phyloP scores from a whole-genome alignment of 192 early-diverging fungal species.

The Ambispora gerdemannii region DNA sequence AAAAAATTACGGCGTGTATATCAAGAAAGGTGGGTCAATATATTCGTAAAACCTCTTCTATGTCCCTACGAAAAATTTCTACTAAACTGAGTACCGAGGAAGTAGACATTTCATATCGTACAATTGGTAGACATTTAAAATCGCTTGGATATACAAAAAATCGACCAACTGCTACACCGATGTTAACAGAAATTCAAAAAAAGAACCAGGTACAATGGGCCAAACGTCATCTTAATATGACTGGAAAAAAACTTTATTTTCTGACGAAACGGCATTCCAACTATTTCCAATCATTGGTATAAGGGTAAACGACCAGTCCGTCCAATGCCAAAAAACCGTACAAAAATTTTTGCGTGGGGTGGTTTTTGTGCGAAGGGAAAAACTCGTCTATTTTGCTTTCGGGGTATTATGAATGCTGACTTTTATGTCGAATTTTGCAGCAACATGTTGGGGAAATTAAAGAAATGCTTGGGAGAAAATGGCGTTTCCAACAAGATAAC shows the following conservation, averaged over 20 bases:
- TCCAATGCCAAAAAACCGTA: not conserved
- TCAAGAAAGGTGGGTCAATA: not conserved
- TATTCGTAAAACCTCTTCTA: not conserved
- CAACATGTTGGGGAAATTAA: not conserved
- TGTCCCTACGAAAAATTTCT: not conserved
- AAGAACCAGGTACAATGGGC: constrained; percentile 2
- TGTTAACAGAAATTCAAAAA: constrained; percentile 4
- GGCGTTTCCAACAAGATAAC: not conserved
- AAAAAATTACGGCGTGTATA: not conserved
- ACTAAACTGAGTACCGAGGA: not conserved
- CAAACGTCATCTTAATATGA: not conserved
- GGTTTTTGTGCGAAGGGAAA: not conserved
- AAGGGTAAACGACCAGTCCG: not conserved
- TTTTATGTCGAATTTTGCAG: not conserved
- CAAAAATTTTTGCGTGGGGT: constrained; percentile 17
- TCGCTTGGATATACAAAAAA: not conserved
- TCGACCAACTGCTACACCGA: not conserved
- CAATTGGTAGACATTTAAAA: not conserved
- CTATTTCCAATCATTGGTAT: not conserved
- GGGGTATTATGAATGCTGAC: not conserved
- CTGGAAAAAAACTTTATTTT: not conserved
- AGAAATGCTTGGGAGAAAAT: not conserved
- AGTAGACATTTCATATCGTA: not conserved
- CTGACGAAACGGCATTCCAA: constrained; percentile 13
- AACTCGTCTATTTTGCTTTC: too few relatives aligned